Percentiles rank a stretch among this genome's conserved stretches.
Evolutionary conservation across 306 rosid species (phyloP).

Genomic region (Oxytropis ochrocephala): DNA sequence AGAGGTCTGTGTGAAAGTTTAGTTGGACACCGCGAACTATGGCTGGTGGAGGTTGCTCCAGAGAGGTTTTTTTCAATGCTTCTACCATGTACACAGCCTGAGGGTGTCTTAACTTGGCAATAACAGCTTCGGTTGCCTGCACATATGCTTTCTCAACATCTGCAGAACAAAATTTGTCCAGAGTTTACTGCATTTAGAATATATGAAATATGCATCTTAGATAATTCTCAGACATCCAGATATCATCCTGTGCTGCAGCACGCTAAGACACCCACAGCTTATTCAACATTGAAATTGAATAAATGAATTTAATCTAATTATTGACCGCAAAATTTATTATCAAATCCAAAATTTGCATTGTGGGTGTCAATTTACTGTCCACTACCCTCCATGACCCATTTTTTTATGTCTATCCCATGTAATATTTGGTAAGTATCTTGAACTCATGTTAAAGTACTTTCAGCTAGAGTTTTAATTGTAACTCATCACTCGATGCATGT

Average conservation of each 20-base stretch:
- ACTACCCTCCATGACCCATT: neutral
- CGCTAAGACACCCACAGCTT: neutral
- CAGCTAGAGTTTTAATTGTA: constrained; percentile 13
- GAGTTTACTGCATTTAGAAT: constrained; percentile 7
- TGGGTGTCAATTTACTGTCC: neutral
- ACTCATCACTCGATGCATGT: neutral
- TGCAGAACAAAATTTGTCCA: constrained; percentile 27
- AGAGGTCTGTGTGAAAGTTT: constrained; percentile 46
- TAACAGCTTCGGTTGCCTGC: constrained; percentile 48
- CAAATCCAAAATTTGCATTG: neutral
- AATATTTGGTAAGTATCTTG: neutral
- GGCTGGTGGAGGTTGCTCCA: constrained; percentile 49
- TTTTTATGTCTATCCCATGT: neutral
- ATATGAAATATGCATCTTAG: neutral
- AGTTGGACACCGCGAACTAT: constrained; percentile 54
- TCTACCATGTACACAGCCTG: constrained; percentile 53
- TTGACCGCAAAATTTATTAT: neutral
- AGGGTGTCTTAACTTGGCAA: constrained; percentile 63
- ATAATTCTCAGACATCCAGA: neutral
- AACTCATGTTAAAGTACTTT: neutral
- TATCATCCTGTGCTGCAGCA: neutral
- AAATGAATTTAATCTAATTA: neutral
- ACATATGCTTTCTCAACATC: constrained; percentile 51
- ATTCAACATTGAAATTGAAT: neutral
- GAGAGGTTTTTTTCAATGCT: constrained; percentile 27